Evolutionary conservation across 306 rosid genomes (phyloP), one percentile per base, ranked within the genome.

Genomic region (Begonia loranthoides): DNA sequence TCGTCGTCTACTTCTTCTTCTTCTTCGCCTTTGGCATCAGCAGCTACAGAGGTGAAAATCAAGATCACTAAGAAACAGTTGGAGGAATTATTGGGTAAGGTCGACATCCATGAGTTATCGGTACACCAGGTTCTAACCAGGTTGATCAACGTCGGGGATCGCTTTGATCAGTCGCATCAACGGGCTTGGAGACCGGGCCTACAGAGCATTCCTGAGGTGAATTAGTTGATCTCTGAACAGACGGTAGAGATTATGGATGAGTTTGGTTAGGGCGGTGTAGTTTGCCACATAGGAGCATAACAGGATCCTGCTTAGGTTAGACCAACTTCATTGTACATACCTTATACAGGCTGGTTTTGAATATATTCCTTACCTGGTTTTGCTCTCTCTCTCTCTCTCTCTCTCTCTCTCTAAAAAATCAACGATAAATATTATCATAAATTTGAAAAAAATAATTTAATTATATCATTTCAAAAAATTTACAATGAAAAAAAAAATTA

Each of bases 31-130:
- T 2, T 4, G 39, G 10, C 1, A 21, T 9, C n/a, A 3, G 13
- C 24, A n/a, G 24, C 40, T 13, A 72, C 65, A 10, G 83, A 71
- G 73, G 73, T 87, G 56, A 87, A 87, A 76, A 73, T 87, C 54
- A 87, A 77, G 80, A 87, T 87, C 33, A 72, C 89, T 17, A 87
- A 76, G 93, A 87, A 75, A 54, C 80, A 82, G 49, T 15, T 82
- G 62, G 73, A 78, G 57, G 75, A 70, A 57, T 64, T 82, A 62
- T 46, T 82, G 13, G 77, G 79, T 1, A 79, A 58, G 47, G 66
- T 55, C 41, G 79, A 79, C 9, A 55, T 66, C 33, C 81, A 69
- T 17, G 93, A 76, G 12, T 49, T 79, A 57, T 68, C 82, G 6
- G 70, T 75, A 15, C 74, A 82, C 0, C 78, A 87, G 51, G 73